Conservation (phyloP, 83 land plant species). For the Picea engelmannii region DNA sequence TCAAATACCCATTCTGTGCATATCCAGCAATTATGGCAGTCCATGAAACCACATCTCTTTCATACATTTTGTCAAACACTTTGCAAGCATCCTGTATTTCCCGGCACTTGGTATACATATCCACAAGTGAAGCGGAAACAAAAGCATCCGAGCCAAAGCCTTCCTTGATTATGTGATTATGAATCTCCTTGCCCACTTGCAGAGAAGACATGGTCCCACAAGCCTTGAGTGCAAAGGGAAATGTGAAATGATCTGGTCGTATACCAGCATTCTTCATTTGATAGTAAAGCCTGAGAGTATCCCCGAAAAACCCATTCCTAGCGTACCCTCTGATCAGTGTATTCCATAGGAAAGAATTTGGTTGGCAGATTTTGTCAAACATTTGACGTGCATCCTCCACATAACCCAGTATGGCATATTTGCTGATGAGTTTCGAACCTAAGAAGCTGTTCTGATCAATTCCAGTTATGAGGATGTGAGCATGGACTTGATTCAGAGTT, state of each 20-base stretch:
- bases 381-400: conserved; percentile 39
- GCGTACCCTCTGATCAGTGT: conserved; percentile 53
- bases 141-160: not conserved
- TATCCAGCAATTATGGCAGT: too few relatives aligned
- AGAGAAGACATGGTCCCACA: not conserved
- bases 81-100: not conserved
- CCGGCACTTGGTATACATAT: not conserved
- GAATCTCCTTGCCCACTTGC: not conserved
- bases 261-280: conserved; percentile 41
- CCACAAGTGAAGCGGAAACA: not conserved
- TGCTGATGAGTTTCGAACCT: not conserved
- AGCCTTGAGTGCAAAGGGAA: not conserved
- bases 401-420: not conserved
- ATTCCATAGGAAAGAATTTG: conserved; percentile 46
- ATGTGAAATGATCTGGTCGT: conserved; percentile 21
- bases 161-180: not conserved
- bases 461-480: not conserved
- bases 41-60: too few relatives aligned
- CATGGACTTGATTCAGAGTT: not conserved
- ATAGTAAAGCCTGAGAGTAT: conserved; percentile 32
- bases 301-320: conserved; percentile 24
- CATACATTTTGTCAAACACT: too few relatives aligned
- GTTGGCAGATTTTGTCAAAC: conserved; percentile 31
- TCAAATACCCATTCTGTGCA: too few relatives aligned
- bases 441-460: not conserved